Percentiles rank a stretch among this genome's conserved stretches.
Conservation (phyloP, 2,329 filamentous ascomycete species). For the Hirsutella rhossiliensis region DNA sequence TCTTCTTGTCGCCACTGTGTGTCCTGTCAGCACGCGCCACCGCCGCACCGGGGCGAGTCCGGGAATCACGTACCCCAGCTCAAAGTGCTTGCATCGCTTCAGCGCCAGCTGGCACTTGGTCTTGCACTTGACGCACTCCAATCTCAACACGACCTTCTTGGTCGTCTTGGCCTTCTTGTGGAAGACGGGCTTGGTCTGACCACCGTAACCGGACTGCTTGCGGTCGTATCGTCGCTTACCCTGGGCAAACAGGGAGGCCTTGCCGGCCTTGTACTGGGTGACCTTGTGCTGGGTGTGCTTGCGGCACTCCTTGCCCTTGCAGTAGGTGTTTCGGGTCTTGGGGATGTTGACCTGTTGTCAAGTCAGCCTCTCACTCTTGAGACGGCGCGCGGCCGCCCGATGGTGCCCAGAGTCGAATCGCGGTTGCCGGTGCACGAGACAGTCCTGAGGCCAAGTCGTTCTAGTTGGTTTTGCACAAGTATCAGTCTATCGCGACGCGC, state of each 20-base stretch:
- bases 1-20: slow-evolving; percentile 99
- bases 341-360: slow-evolving; percentile 79
- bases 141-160: slow-evolving; percentile 98
- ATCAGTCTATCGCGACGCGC: neutral
- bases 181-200: slow-evolving; percentile 99
- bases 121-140: slow-evolving; percentile 98
- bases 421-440: neutral
- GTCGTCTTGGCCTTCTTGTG: slow-evolving; percentile 99
- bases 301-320: slow-evolving; percentile 90
- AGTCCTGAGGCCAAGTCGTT: neutral
- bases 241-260: slow-evolving; percentile 93
- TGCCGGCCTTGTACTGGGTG: slow-evolving; percentile 94
- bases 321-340: slow-evolving; percentile 95
- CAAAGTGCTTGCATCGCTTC: slow-evolving; percentile 99
- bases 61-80: slow-evolving; percentile 72
- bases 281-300: slow-evolving; percentile 90
- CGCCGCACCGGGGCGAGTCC: neutral
- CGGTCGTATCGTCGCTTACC: slow-evolving; percentile 99
- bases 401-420: neutral
- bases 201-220: slow-evolving; percentile 99
- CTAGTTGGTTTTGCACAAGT: neutral
- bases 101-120: slow-evolving; percentile 93
- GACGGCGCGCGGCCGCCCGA: neutral
- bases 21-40: slow-evolving; percentile 23
- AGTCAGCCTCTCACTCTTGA: slow-evolving; percentile 14